A percentile compares a stretch with the other conserved stretches of the same genome.
phyloP scores from a whole-genome alignment of 2,329 filamentous ascomycete genomes.

The Cadophora gregata region DNA sequence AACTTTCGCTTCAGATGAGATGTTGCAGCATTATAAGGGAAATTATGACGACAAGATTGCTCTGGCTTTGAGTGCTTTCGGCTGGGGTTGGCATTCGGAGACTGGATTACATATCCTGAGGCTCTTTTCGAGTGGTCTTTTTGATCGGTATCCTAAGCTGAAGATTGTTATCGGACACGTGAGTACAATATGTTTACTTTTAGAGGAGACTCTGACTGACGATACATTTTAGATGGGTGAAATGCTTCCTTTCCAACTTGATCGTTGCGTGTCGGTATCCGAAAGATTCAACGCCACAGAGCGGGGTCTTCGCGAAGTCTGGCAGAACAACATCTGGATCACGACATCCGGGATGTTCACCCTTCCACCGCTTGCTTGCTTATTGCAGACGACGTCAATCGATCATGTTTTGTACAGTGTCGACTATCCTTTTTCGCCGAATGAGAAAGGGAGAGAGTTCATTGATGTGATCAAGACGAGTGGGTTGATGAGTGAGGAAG shows the following conservation, averaged over 20 bases:
- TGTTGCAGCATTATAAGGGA: constrained; percentile 41
- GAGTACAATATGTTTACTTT: neutral
- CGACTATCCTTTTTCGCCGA: constrained; percentile 61
- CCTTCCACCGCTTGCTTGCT: constrained; percentile 53
- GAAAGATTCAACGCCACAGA: constrained; percentile 41
- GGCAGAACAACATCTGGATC: constrained; percentile 61
- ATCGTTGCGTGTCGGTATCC: constrained; percentile 49
- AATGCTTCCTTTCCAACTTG: constrained; percentile 60
- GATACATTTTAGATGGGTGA: constrained; percentile 49
- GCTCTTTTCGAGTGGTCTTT: constrained; percentile 59
- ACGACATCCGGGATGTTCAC: constrained; percentile 61
- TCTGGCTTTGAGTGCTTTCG: constrained; percentile 48
- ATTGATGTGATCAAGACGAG: constrained; percentile 55
- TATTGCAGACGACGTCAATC: constrained; percentile 52
- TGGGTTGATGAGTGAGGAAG: constrained; percentile 54
- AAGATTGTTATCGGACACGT: constrained; percentile 60
- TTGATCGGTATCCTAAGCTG: constrained; percentile 58
- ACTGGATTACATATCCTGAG: constrained; percentile 55
- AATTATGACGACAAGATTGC: constrained; percentile 43
- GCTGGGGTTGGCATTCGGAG: constrained; percentile 58
- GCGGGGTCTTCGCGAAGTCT: constrained; percentile 54
- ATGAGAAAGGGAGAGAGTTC: constrained; percentile 54
- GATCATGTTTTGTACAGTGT: constrained; percentile 61
- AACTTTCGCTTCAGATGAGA: constrained; percentile 44
- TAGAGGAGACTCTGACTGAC: neutral